Evolutionary conservation across 805 yeast species (phyloP), one percentile per base, ranked within the genome.

Genomic region (Cyberlindnera sargentensis): DNA sequence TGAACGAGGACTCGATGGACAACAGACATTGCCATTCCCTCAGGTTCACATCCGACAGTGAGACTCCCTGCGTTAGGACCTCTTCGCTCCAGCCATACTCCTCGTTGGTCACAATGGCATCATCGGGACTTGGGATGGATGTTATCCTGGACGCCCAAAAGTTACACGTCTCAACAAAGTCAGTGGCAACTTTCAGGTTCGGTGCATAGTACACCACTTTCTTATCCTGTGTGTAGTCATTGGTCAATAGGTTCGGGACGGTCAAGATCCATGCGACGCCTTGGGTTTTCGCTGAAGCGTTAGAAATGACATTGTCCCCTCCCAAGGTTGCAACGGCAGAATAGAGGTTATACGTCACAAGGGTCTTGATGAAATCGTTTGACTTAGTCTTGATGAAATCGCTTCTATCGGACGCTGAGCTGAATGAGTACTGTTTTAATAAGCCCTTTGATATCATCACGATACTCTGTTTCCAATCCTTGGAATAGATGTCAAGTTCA

Each of bases 61-160:
- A 60, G 7, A 53, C 49, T 29, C 34, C 31, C 32, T n/a, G 11
- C 2, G 41, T 41, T 5, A 65, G 36, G 1, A 62, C 24, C 4
- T 41, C 44, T 5, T 48, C 41, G 39, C 70, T 62, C 95, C 95
- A 88, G 3, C 96, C 96, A 58, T 78, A 88, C 58, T 89, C 95
- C 46, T 81, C 75, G 42, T 70, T 74, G 5, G 91, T 80, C 2
- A 88, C 79, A 30, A 85, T 71, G 48, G 83, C 79, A 43, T 79
- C 82, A 54, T 81, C 84, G 0, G 80, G 47, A 30, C 68, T 71
- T 3, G 95, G 95, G 23, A 86, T 81, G 11, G 89, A 82, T 6
- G 95, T 82, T 32, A 84, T 74, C 50, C 93, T 75, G 2, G 91
- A 85, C 3, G 95, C 86, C 96, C 96, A 89, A 60, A 85, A 89